Conservation (phyloP, 257 asterid genomes). For the Avicennia marina region DNA sequence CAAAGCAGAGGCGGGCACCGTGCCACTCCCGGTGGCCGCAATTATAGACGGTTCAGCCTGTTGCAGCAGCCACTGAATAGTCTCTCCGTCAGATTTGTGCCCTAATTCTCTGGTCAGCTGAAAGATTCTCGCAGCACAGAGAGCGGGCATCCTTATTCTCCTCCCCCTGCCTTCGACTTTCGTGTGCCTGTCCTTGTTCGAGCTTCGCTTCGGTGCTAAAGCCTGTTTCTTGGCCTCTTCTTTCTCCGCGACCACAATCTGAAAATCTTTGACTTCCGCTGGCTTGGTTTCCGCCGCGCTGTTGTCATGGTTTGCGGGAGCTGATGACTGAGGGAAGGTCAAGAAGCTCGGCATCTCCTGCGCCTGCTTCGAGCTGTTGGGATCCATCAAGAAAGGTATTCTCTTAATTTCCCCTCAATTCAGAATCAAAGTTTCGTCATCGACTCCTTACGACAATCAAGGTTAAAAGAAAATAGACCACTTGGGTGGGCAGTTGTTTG, state of each 20-base stretch:
- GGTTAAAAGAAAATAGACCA: background rate
- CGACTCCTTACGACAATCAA: background rate
- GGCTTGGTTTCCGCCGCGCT: constrained; percentile 24
- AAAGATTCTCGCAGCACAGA: constrained; percentile 72
- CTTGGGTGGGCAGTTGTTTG: constrained; percentile 7
- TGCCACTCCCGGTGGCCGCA: constrained; percentile 75
- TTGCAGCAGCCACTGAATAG: constrained; percentile 73
- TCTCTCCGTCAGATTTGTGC: constrained; percentile 76
- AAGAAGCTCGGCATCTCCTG: constrained; percentile 26
- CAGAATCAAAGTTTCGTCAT: no score
- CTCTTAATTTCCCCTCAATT: background rate
- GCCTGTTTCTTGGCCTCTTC: constrained; percentile 43
- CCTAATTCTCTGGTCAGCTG: constrained; percentile 76
- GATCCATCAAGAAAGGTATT: constrained; percentile 46
- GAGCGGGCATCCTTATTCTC: constrained; percentile 78
- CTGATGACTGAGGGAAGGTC: constrained; percentile 4
- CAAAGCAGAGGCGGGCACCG: constrained; percentile 66
- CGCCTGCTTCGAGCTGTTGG: constrained; percentile 40
- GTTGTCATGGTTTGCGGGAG: constrained; percentile 5
- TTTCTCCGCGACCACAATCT: constrained; percentile 40
- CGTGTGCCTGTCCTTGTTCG: constrained; percentile 71
- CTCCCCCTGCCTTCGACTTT: constrained; percentile 81
- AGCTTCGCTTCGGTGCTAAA: constrained; percentile 54
- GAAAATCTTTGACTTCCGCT: constrained; percentile 33
- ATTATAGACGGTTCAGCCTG: constrained; percentile 72